These are phyloP conservation scores for Lichtheimia corymbifera DNA, from an alignment of 371 early-diverging fungal species.

Conservation along the genomic window DNA sequence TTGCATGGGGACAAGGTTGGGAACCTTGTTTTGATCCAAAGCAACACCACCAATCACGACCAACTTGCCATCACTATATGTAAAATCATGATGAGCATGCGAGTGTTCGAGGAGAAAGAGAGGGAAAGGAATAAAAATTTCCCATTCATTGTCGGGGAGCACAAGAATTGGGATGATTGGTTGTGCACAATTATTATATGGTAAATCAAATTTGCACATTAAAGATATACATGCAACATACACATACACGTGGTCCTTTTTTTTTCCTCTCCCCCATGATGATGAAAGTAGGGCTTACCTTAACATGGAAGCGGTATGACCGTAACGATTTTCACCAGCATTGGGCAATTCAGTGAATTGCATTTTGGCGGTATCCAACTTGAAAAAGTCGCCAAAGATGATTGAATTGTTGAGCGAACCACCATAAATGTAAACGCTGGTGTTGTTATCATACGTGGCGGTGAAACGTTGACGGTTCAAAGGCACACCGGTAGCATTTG, in stretches of 20 bases:
- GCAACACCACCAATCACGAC: conserved; percentile 46
- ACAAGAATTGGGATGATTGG: neutral
- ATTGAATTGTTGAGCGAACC: conserved; percentile 21
- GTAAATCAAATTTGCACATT: conserved; percentile 10
- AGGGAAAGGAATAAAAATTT: conserved; percentile 2
- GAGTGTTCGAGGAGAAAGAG: neutral
- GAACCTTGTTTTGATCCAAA: neutral
- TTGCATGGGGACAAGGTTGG: conserved; percentile 14
- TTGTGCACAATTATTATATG: neutral
- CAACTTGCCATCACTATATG: conserved; percentile 35
- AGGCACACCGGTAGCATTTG: conserved; percentile 16
- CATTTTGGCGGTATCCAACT: conserved; percentile 19
- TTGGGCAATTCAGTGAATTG: conserved; percentile 17
- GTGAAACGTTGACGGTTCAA: conserved; percentile 26
- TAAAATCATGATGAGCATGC: neutral
- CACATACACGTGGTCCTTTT: neutral
- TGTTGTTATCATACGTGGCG: conserved; percentile 23
- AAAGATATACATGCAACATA: conserved; percentile 6
- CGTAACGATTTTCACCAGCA: conserved; percentile 24
- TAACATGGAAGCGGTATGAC: conserved; percentile 40
- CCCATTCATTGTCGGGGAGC: too few relatives aligned
- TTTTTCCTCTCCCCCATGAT: conserved; percentile 8
- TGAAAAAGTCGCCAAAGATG: conserved; percentile 29
- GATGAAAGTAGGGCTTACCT: conserved; percentile 25
- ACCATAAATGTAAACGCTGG: conserved; percentile 36